These are phyloP conservation scores for Lactifluus volemus DNA, from an alignment of 768 basidiomycete species.

Conservation along the genomic window DNA sequence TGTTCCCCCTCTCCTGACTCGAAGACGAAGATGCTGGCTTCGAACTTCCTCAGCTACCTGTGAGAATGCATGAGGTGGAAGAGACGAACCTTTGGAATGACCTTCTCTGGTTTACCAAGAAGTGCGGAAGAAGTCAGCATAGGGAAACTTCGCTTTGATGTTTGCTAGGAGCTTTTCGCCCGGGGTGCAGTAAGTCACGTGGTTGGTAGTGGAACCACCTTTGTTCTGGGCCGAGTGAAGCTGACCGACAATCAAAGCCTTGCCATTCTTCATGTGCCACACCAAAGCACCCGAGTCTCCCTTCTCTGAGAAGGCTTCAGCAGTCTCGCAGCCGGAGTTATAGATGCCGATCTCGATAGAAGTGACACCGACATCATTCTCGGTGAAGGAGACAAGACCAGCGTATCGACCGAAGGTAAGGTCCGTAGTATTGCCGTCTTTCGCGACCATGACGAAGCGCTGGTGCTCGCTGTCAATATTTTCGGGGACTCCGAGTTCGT, in stretches of 20 bases:
- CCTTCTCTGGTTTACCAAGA: too few relatives aligned
- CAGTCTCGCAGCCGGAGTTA: conserved; percentile 21
- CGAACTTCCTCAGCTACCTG: too few relatives aligned
- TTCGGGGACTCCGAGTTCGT: conserved; percentile 25
- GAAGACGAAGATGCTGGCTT: too few relatives aligned
- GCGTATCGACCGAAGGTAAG: conserved; percentile 29
- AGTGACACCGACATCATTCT: conserved; percentile 5
- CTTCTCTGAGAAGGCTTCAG: conserved; percentile 26
- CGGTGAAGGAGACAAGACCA: conserved; percentile 25
- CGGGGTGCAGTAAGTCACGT: conserved; percentile 18
- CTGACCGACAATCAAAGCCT: conserved; percentile 14
- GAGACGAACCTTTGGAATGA: too few relatives aligned
- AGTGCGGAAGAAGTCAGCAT: not conserved
- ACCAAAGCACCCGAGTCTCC: conserved; percentile 33
- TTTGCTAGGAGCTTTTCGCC: not conserved
- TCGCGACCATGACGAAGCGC: conserved; percentile 26
- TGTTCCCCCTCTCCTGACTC: too few relatives aligned
- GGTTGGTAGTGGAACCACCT: not conserved
- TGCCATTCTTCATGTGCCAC: conserved; percentile 18
- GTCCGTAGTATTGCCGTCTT: conserved; percentile 27
- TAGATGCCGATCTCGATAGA: conserved; percentile 27
- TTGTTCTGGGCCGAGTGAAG: not conserved
- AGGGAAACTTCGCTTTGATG: not conserved
- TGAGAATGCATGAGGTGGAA: too few relatives aligned
- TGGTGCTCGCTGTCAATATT: conserved; percentile 24